Evolutionary conservation across 441 rosid genomes (phyloP).

Genomic region (Aleurites moluccanus): DNA sequence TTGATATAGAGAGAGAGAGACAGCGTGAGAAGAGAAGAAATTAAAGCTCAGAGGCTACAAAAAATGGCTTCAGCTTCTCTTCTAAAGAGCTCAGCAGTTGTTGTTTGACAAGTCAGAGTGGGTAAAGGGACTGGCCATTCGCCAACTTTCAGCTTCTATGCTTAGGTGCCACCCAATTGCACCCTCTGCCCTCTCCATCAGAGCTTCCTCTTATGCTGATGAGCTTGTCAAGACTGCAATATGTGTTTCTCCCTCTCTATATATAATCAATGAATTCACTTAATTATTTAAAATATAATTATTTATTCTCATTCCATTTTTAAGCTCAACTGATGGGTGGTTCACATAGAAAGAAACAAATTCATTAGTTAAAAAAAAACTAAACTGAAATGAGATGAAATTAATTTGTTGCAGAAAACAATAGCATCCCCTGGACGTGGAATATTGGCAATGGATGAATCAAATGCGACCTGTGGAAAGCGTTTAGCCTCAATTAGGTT

Average conservation of each 20-base stretch:
- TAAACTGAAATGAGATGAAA: neutral
- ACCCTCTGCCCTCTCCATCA: slow-evolving; percentile 45
- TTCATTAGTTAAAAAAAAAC: too few relatives aligned
- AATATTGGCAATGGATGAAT: slow-evolving; percentile 93
- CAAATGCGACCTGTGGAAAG: slow-evolving; percentile 87
- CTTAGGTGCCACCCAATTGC: slow-evolving; percentile 41
- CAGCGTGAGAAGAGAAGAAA: neutral
- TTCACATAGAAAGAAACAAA: too few relatives aligned
- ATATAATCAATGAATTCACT: too few relatives aligned
- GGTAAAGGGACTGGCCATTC: slow-evolving; percentile 57
- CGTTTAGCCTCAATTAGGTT: slow-evolving; percentile 75
- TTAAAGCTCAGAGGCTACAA: neutral
- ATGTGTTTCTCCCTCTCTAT: slow-evolving; percentile 23
- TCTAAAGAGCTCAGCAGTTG: slow-evolving; percentile 59
- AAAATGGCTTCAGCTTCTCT: slow-evolving; percentile 72
- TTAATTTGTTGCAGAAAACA: slow-evolving; percentile 50
- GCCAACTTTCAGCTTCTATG: slow-evolving; percentile 45
- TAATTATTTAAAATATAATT: too few relatives aligned
- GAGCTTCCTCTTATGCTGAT: slow-evolving; percentile 70
- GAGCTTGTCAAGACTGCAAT: slow-evolving; percentile 88
- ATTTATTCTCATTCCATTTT: too few relatives aligned
- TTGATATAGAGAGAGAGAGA: neutral
- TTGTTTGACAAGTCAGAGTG: slow-evolving; percentile 70
- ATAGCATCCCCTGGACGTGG: slow-evolving; percentile 85
- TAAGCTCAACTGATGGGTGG: too few relatives aligned